Evolutionary conservation across 1,139 yeast genomes (phyloP).

Genomic region (Geotrichum bryndzae): DNA sequence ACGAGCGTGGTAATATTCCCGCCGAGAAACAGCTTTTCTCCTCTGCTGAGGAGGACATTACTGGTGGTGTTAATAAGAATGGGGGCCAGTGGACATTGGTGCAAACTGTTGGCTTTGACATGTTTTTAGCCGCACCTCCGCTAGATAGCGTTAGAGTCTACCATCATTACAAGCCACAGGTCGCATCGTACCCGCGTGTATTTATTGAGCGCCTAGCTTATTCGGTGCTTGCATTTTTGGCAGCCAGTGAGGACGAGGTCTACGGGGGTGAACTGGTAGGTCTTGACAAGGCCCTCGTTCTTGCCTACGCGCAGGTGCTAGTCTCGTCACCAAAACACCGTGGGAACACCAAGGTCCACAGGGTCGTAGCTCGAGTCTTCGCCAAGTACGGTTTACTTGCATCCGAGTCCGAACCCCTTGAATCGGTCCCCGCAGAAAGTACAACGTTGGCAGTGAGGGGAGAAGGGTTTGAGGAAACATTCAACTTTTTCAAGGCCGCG

Average conservation of each 20-base stretch:
- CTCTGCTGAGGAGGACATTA: neutral
- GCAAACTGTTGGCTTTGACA: neutral
- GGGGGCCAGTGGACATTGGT: neutral
- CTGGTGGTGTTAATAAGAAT: neutral
- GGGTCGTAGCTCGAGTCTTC: neutral
- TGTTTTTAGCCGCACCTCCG: neutral
- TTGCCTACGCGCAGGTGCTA: conserved; percentile 10
- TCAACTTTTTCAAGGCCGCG: neutral
- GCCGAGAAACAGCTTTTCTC: neutral
- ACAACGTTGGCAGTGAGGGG: conserved; percentile 6
- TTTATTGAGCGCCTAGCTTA: conserved; percentile 6
- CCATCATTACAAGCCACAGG: conserved; percentile 1
- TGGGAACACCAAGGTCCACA: neutral
- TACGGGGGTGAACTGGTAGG: neutral
- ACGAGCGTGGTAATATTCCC: neutral
- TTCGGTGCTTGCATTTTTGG: conserved; percentile 7
- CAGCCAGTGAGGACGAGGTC: neutral
- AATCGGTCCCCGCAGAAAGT: neutral
- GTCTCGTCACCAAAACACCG: conserved; percentile 2
- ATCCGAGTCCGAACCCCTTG: neutral
- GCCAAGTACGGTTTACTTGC: conserved; percentile 2
- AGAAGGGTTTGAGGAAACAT: conserved; percentile 15
- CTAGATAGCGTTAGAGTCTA: conserved; percentile 7
- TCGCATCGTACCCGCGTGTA: conserved; percentile 6
- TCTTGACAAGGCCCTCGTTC: conserved; percentile 9